Evolutionary conservation across 169 alveolate species (phyloP), one percentile per base, ranked within the genome.

Genomic region (Eimeria tenella): DNA sequence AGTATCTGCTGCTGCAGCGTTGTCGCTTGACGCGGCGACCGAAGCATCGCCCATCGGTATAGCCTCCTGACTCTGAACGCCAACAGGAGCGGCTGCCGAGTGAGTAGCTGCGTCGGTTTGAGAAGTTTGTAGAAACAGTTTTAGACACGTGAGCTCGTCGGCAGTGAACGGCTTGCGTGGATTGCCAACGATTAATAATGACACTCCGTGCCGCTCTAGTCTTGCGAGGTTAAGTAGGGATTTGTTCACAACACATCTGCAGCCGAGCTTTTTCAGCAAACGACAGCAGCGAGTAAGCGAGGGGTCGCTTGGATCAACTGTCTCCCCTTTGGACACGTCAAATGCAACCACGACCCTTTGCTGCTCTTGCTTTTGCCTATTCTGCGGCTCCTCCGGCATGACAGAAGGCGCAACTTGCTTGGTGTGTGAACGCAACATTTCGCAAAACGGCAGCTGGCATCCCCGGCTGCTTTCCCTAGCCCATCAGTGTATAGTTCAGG

Each of bases 311-410:
- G 88, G 88, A 23, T 79, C 88, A 23, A 79, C 5, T 0, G 50
- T 25, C 65, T 79, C 88, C 25, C 88, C 88, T 62, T 79, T 79
- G 19, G 88, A 79, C 10, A 79, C 70, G 23, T 79, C 55, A 8
- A 79, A 79, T 55, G 88, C 88, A 21, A 79, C 88, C 4, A 79
- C 73, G 52, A 79, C 25, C 19, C 88, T 63, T n/a, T 79, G 88
- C 70, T 79, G 88, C 88, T 79, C 70, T 19, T 55, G 71, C 62
- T 25, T 63, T 53, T 79, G 88, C 88, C 53, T 63, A 11, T 55
- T 31, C 62, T 25, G 83, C 63, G 23, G 84, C 53, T 79, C 70
- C 70, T 8, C 53, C 70, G 53, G 88, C 31, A 11, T 55, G 88
- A 71, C 19, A 0, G 71, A 21, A 55, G 70, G 21, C 8, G 53